Conservation (phyloP, 352 stramenopile species). For the Paralagenidium karlingii region DNA sequence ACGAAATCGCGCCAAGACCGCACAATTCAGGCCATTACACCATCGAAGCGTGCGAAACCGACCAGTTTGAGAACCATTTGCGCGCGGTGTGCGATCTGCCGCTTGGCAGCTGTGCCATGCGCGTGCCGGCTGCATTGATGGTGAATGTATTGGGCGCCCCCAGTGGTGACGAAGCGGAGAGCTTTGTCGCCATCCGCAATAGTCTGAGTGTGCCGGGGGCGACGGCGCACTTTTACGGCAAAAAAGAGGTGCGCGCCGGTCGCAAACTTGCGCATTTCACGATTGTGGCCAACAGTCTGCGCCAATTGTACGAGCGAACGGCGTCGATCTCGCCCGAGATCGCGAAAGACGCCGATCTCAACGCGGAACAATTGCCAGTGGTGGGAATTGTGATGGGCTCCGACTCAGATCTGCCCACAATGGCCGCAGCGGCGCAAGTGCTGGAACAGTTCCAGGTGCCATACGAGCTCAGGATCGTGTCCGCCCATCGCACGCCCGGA, state of each 20-base stretch:
- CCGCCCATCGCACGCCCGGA: slow-evolving; percentile 94
- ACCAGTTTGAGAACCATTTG: slow-evolving; percentile 99
- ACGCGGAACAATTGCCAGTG: slow-evolving; percentile 12
- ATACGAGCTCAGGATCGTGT: slow-evolving; percentile 97
- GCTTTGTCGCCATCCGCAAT: slow-evolving; percentile 45
- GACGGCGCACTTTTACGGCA: slow-evolving; percentile 96
- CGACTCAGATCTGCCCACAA: slow-evolving; percentile 95
- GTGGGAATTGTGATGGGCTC: slow-evolving; percentile 89
- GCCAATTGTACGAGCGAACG: slow-evolving; percentile 65
- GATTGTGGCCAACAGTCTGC: slow-evolving; percentile 80
- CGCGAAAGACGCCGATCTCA: slow-evolving; percentile 13
- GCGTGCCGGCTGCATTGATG: slow-evolving; percentile 85
- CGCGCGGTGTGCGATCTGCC: slow-evolving; percentile 89
- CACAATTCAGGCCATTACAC: slow-evolving; percentile 99
- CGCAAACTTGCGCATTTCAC: slow-evolving; percentile 98
- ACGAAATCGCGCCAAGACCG: slow-evolving; percentile 94
- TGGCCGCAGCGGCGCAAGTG: slow-evolving; percentile 92
- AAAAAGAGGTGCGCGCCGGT: slow-evolving; percentile 76
- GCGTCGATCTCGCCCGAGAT: slow-evolving; percentile 35
- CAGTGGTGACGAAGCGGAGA: slow-evolving; percentile 69
- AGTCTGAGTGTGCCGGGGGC: slow-evolving; percentile 67
- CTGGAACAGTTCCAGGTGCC: slow-evolving; percentile 92
- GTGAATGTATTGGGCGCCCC: slow-evolving; percentile 82
- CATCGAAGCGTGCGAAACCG: slow-evolving; percentile 94
- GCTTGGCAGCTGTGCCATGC: slow-evolving; percentile 88